Conservation (phyloP, 345 rosid genomes). For the Raphanus raphanistrum region DNA sequence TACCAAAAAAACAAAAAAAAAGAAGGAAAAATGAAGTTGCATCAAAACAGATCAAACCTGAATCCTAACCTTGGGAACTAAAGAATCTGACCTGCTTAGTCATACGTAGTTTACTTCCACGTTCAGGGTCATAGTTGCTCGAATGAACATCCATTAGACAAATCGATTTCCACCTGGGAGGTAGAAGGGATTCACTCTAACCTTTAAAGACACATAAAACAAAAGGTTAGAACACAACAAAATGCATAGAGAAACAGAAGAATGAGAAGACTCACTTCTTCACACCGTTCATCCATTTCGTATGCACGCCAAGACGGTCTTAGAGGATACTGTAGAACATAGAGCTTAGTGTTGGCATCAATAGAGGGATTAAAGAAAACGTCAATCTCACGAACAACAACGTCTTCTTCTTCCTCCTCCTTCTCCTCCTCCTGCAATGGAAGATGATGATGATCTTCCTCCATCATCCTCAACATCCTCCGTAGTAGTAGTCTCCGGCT, state of each 20-base stretch:
- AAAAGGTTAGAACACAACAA: not conserved
- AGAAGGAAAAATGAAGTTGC: constrained; percentile 12
- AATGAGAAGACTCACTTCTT: constrained; percentile 51
- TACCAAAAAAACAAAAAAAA: constrained; percentile 29
- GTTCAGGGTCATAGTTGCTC: constrained; percentile 49
- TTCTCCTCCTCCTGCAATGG: constrained; percentile 39
- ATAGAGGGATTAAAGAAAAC: constrained; percentile 68
- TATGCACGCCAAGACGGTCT: constrained; percentile 90
- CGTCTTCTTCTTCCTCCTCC: constrained; percentile 55
- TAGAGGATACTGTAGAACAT: constrained; percentile 81
- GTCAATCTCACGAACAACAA: constrained; percentile 82
- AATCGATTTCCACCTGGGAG: constrained; percentile 67
- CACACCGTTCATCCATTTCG: constrained; percentile 76
- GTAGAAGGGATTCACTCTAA: constrained; percentile 69
- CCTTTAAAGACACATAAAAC: constrained; percentile 42
- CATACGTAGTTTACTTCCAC: constrained; percentile 41
- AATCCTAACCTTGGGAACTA: constrained; percentile 9
- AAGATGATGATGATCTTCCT: constrained; percentile 34
- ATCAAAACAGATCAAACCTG: constrained; percentile 13
- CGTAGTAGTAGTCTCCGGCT: constrained; percentile 15
- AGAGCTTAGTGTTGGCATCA: constrained; percentile 56
- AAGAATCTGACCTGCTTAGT: constrained; percentile 60
- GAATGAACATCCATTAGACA: constrained; percentile 60
- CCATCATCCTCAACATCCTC: constrained; percentile 42
- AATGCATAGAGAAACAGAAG: not conserved